Evolutionary conservation across 2,329 filamentous ascomycete genomes (phyloP).

Genomic region (Helotiales sp.): DNA sequence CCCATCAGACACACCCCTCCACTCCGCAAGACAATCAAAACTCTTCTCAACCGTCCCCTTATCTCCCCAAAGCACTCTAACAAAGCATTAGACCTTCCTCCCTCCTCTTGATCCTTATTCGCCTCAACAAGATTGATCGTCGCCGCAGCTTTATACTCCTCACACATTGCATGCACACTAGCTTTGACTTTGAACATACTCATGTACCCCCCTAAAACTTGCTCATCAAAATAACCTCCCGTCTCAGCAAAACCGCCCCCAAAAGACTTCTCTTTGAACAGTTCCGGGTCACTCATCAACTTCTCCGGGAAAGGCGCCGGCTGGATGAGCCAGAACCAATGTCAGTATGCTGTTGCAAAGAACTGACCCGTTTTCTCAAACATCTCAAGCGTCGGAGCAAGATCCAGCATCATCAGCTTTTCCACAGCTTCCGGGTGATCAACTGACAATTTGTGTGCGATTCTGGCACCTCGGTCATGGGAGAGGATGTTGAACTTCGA

Average conservation of each 20-base stretch:
- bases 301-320: slow-evolving; percentile 55
- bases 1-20: slow-evolving; percentile 51
- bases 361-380: slow-evolving; percentile 50
- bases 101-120: slow-evolving; percentile 49
- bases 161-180: slow-evolving; percentile 55
- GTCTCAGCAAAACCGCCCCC: slow-evolving; percentile 43
- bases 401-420: slow-evolving; percentile 55
- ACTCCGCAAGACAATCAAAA: slow-evolving; percentile 56
- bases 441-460: slow-evolving; percentile 58
- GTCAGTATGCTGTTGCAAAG: slow-evolving; percentile 58
- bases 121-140: slow-evolving; percentile 58
- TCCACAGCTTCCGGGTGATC: slow-evolving; percentile 44
- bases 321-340: slow-evolving; percentile 65
- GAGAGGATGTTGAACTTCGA: slow-evolving; percentile 54
- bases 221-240: slow-evolving; percentile 41
- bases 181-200: slow-evolving; percentile 43
- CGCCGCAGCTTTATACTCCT: slow-evolving; percentile 61
- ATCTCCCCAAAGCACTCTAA: slow-evolving; percentile 57
- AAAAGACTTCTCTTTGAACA: slow-evolving; percentile 48
- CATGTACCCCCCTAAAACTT: slow-evolving; percentile 29
- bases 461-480: slow-evolving; percentile 62
- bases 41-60: slow-evolving; percentile 54
- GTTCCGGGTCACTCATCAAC: slow-evolving; percentile 47
- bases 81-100: slow-evolving; percentile 51
- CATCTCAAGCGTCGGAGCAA: slow-evolving; percentile 60